Base-by-base conservation (phyloP, 768 basidiomycete species). In the Suillus brevipes region DNA sequence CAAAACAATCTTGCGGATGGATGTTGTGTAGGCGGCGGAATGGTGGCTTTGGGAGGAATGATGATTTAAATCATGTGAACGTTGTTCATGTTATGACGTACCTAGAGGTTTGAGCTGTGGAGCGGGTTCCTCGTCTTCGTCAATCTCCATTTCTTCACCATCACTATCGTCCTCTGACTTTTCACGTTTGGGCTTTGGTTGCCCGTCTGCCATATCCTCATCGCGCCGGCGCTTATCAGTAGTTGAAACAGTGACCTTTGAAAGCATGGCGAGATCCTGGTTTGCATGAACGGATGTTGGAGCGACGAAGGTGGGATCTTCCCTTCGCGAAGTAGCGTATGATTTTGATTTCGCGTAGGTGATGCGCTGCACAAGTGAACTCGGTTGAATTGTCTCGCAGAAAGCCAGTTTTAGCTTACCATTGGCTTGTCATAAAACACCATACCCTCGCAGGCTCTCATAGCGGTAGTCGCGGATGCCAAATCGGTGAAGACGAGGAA, bases 401-500 rank as follows among this genome's bases (percentile, higher is more conserved):
- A 50, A 49, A 62, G 66, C 61, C 60, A 57, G 64, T 66, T 52
- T 43, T 56, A 45, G 82, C 89, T 80, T 77, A 95, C 95, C 79
- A 97, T 84, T 34, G 92, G 91, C 73, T 94, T 95, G 73, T 94
- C 91, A 74, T 97, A 97, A 78, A 97, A 97, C 34, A 87, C 67
- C 87, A 97, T 92, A 62, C 97, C 97, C 72, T 94, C 91, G 74
- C 95, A 91, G 55, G 91, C 94, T 58, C 97, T 85, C 87, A 98
- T 85, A 42, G 97, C 97, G 62, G 94, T 87, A 6, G 97, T 98
- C 64, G 95, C 94, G 62, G 89, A 87, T 12, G 92, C 87, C 59
- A 97, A 88, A 79, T 99, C 97, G 60, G 87, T 85, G 79, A 97
- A 99, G 71, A 97, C 95, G 73, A 98, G 89, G 78, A 97, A 99